phyloP scores from a whole-genome alignment of 495 filamentous ascomycete genomes.

The Trichoderma erinaceum region DNA sequence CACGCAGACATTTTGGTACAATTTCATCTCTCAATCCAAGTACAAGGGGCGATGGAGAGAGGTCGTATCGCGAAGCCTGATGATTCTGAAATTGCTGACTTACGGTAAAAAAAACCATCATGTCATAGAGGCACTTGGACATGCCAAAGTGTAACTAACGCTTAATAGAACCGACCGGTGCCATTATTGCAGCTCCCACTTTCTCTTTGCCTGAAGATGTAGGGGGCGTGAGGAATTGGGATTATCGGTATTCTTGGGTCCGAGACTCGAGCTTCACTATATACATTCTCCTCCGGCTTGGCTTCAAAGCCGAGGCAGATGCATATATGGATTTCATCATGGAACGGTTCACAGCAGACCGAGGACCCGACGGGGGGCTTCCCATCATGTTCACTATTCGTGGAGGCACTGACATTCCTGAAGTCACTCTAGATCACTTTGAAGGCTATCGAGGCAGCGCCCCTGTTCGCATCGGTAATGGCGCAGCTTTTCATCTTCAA shows the following conservation, averaged over 20 bases:
- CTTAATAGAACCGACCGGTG: slow-evolving; percentile 37
- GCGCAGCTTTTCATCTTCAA: slow-evolving; percentile 65
- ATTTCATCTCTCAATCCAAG: slow-evolving; percentile 61
- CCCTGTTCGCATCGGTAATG: slow-evolving; percentile 70
- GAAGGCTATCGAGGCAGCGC: slow-evolving; percentile 61
- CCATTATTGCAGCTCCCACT: slow-evolving; percentile 44
- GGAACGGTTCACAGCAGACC: slow-evolving; percentile 51
- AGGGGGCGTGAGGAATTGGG: slow-evolving; percentile 65
- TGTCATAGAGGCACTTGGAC: too few relatives aligned
- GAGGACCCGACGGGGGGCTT: slow-evolving; percentile 44
- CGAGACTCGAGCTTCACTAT: slow-evolving; percentile 68
- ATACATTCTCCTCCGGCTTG: slow-evolving; percentile 67
- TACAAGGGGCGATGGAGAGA: slow-evolving; percentile 68
- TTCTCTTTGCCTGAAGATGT: slow-evolving; percentile 69
- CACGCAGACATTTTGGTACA: slow-evolving; percentile 61
- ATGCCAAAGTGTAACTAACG: too few relatives aligned
- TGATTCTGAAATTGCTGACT: slow-evolving; percentile 67
- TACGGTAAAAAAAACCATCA: too few relatives aligned
- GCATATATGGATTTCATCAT: slow-evolving; percentile 70
- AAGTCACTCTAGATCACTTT: slow-evolving; percentile 57
- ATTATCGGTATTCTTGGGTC: slow-evolving; percentile 71
- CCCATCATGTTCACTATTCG: slow-evolving; percentile 75
- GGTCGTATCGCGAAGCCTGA: slow-evolving; percentile 58
- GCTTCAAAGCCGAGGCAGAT: slow-evolving; percentile 67
- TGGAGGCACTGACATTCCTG: slow-evolving; percentile 65